A percentile compares a stretch with the other conserved stretches of the same genome.
phyloP scores from a whole-genome alignment of 2,329 filamentous ascomycete genomes.

The Nannizzia gypsea region DNA sequence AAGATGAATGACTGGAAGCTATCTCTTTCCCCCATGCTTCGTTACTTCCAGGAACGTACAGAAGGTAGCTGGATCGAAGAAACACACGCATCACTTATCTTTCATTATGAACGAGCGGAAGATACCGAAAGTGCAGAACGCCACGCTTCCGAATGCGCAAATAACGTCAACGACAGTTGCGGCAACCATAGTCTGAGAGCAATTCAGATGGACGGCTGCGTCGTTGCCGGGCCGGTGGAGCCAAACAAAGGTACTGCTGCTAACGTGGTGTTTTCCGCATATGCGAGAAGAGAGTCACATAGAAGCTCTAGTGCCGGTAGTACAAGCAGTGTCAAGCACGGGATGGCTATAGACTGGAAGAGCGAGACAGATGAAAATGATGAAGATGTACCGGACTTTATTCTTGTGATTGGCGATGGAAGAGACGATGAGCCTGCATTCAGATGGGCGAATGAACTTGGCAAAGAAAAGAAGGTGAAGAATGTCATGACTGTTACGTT shows the following conservation, averaged over 20 bases:
- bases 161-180: conserved; percentile 90
- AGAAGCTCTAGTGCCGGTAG: not conserved
- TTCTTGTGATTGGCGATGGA: conserved; percentile 81
- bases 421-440: conserved; percentile 91
- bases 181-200: conserved; percentile 69
- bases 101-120: conserved; percentile 75
- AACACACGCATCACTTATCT: conserved; percentile 80
- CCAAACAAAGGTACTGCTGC: conserved; percentile 83
- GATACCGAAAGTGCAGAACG: conserved; percentile 64
- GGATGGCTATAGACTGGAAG: not conserved
- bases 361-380: conserved; percentile 10
- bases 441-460: conserved; percentile 77
- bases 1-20: conserved; percentile 69
- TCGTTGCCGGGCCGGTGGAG: conserved; percentile 73
- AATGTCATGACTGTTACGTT: conserved; percentile 77
- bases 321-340: not conserved
- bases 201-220: conserved; percentile 63
- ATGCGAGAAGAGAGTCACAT: conserved; percentile 43
- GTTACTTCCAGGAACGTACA: conserved; percentile 81
- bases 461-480: conserved; percentile 46
- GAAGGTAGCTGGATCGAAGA: conserved; percentile 82
- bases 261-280: conserved; percentile 55
- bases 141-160: conserved; percentile 78
- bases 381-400: conserved; percentile 54
- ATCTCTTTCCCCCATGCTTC: conserved; percentile 68